These are phyloP conservation scores for Nigrospora osmanthi DNA, from an alignment of 2,329 filamentous ascomycete species.

Conservation along the genomic window DNA sequence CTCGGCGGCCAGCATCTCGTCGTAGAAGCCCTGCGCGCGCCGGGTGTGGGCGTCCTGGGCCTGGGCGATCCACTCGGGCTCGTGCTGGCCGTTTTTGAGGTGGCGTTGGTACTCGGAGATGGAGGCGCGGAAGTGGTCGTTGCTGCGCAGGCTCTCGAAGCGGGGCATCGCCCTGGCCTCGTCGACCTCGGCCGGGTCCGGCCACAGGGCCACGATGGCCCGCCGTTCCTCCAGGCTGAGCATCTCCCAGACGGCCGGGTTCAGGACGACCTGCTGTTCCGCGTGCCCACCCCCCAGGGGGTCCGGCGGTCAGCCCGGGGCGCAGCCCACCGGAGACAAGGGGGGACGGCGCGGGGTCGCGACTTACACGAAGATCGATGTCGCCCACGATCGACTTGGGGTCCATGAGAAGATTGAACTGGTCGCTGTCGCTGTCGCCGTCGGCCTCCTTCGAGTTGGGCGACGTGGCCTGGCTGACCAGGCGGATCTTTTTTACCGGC, in stretches of 20 bases:
- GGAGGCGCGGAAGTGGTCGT: constrained; percentile 39
- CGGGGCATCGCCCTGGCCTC: constrained; percentile 30
- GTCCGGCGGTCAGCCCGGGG: neutral
- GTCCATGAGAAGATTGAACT: neutral
- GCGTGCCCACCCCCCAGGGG: neutral
- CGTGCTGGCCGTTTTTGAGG: constrained; percentile 38
- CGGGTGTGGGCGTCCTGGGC: constrained; percentile 43
- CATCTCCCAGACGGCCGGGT: constrained; percentile 23
- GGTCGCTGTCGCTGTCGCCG: neutral
- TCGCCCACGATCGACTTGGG: neutral
- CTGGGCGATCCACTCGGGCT: constrained; percentile 42
- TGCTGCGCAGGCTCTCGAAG: constrained; percentile 33
- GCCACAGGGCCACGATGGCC: constrained; percentile 25
- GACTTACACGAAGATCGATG: neutral
- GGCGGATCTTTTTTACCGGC: no score
- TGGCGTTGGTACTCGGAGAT: constrained; percentile 37
- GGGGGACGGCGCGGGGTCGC: neutral
- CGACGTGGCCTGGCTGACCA: no score
- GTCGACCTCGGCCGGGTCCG: constrained; percentile 21
- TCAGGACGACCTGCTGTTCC: neutral
- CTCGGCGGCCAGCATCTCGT: constrained; percentile 33
- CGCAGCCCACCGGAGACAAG: neutral
- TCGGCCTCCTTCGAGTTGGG: neutral
- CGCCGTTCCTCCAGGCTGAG: constrained; percentile 16
- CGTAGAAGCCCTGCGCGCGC: constrained; percentile 40